Percentiles rank a stretch among this genome's conserved stretches.
phyloP scores from a whole-genome alignment of 106 monocot species.

The Triglochin maritima region DNA sequence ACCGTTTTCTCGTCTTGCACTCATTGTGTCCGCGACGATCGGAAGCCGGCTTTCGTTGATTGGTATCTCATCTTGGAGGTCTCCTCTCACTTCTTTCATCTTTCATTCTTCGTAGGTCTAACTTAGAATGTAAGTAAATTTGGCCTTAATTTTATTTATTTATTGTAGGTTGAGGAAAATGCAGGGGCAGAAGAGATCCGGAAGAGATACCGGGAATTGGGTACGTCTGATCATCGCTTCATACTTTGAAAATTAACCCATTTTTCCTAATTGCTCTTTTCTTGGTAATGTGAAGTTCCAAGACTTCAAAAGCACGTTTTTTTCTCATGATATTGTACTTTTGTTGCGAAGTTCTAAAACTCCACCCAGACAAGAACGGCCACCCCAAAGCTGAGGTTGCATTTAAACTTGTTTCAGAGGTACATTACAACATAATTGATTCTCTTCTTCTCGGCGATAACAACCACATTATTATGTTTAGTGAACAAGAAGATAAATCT shows the following conservation, averaged over 20 bases:
- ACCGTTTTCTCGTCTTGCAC: constrained; percentile 31
- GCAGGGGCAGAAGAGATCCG: constrained; percentile 28
- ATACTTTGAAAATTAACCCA: neutral
- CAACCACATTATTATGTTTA: too few relatives aligned
- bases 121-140: constrained; percentile 11
- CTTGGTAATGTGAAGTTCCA: neutral
- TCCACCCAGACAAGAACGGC: constrained; percentile 88
- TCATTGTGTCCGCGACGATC: constrained; percentile 19
- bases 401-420: constrained; percentile 84
- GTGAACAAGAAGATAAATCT: too few relatives aligned
- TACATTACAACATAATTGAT: constrained; percentile 1
- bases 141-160: neutral
- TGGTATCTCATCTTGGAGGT: constrained; percentile 60
- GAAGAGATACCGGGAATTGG: constrained; percentile 39
- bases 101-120: too few relatives aligned
- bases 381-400: constrained; percentile 75
- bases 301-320: neutral
- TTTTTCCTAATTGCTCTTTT: neutral
- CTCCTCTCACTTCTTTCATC: too few relatives aligned
- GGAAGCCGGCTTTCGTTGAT: constrained; percentile 38
- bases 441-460: too few relatives aligned
- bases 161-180: constrained; percentile 30
- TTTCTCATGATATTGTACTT: neutral
- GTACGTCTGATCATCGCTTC: constrained; percentile 1
- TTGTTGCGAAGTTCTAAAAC: constrained; percentile 43